phyloP scores from a whole-genome alignment of 495 filamentous ascomycete genomes.

The Lophiotrema nucula region DNA sequence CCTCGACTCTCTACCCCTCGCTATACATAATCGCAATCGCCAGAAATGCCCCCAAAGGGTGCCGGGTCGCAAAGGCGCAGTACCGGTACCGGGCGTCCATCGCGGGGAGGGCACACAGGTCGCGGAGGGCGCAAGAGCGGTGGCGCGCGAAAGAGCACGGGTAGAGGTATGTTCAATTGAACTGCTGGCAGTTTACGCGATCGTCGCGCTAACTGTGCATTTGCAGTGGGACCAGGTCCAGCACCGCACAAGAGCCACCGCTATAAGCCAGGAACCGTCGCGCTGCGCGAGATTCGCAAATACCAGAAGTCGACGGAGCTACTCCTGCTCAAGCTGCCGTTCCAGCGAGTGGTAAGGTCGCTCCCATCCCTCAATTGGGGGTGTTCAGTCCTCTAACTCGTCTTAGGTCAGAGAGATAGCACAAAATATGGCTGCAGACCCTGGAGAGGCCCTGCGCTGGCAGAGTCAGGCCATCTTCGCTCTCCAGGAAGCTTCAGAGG shows the following conservation, averaged over 20 bases:
- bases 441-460: slow-evolving; percentile 71
- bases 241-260: slow-evolving; percentile 51
- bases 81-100: slow-evolving; percentile 20
- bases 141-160: neutral
- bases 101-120: slow-evolving; percentile 18
- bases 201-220: too few species aligned
- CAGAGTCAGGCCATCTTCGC: slow-evolving; percentile 88
- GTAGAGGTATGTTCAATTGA: too few species aligned
- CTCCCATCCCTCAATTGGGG: neutral
- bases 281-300: slow-evolving; percentile 79
- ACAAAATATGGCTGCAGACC: slow-evolving; percentile 45
- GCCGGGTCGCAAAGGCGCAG: too few species aligned
- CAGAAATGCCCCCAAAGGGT: slow-evolving; percentile 22
- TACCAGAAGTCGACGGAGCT: slow-evolving; percentile 84
- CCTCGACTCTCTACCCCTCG: neutral
- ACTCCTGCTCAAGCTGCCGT: slow-evolving; percentile 76
- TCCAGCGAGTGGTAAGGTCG: slow-evolving; percentile 71
- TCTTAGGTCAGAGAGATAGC: slow-evolving; percentile 80
- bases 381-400: neutral
- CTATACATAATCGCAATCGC: too few species aligned
- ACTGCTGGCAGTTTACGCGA: too few species aligned
- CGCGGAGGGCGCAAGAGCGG: neutral
- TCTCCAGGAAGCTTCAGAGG: slow-evolving; percentile 88
- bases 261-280: slow-evolving; percentile 81
- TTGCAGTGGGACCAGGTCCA: too few species aligned